Conservation (phyloP, 495 filamentous ascomycete species). For the Aspergillus indologenus region DNA sequence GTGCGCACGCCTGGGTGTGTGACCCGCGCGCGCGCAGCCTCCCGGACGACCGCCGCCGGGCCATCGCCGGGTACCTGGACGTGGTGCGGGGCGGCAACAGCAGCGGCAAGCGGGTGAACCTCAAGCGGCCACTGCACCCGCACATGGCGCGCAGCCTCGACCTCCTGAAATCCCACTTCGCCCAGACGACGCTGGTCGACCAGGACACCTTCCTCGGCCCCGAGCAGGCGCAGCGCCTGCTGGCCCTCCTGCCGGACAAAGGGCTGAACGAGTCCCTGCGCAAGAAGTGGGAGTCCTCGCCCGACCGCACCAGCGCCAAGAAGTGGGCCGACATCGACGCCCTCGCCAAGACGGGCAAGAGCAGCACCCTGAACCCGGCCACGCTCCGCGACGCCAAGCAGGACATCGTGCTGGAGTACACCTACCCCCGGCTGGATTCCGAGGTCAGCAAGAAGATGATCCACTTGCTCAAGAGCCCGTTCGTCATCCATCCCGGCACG, state of each 20-base stretch:
- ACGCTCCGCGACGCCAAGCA: constrained; percentile 84
- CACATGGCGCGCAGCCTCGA: constrained; percentile 84
- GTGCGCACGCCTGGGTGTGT: constrained; percentile 98
- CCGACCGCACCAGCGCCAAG: constrained; percentile 63
- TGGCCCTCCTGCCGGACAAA: constrained; percentile 75
- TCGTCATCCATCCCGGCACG: constrained; percentile 93
- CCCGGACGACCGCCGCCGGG: constrained; percentile 77
- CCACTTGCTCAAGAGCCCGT: constrained; percentile 93
- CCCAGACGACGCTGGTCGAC: constrained; percentile 68
- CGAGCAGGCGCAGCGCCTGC: constrained; percentile 67
- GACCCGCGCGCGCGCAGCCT: constrained; percentile 79
- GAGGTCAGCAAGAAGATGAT: constrained; percentile 96
- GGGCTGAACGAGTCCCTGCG: constrained; percentile 68
- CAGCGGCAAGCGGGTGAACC: constrained; percentile 82
- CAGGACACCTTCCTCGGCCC: constrained; percentile 80
- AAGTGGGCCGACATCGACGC: constrained; percentile 96
- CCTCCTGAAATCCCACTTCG: constrained; percentile 75
- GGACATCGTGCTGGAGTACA: constrained; percentile 93
- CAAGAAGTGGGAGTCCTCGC: constrained; percentile 86
- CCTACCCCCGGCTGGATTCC: constrained; percentile 94
- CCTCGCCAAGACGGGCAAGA: constrained; percentile 69
- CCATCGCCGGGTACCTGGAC: constrained; percentile 84
- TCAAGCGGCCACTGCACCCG: constrained; percentile 83
- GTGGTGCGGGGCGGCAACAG: constrained; percentile 78
- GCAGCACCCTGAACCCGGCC: constrained; percentile 59